phyloP scores from a whole-genome alignment of 2,329 filamentous ascomycete species.

The Davidsoniella neocaledoniae region DNA sequence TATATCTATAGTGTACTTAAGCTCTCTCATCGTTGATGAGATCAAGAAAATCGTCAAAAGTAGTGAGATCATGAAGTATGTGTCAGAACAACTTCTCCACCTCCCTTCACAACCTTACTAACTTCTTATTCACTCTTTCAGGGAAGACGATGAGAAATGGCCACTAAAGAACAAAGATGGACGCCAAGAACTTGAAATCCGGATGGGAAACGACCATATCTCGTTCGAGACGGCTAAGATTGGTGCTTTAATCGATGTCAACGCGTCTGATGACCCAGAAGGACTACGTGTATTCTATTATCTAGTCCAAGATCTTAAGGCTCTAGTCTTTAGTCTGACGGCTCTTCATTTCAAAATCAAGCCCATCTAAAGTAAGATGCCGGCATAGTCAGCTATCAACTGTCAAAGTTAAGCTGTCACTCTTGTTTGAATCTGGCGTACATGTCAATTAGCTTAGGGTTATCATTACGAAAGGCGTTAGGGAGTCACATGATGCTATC shows the following conservation, averaged over 20 bases:
- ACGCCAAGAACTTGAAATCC: conserved; percentile 87
- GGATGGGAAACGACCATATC: conserved; percentile 87
- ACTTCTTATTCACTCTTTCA: conserved; percentile 21
- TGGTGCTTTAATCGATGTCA: conserved; percentile 89
- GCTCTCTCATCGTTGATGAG: conserved; percentile 74
- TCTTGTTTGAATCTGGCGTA: too few species aligned
- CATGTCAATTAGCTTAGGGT: too few species aligned
- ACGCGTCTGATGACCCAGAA: conserved; percentile 88
- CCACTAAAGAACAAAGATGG: conserved; percentile 99
- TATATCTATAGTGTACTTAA: conserved; percentile 69
- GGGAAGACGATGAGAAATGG: conserved; percentile 97
- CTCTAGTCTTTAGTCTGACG: conserved; percentile 89
- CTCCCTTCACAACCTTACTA: neutral
- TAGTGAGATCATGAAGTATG: conserved; percentile 91
- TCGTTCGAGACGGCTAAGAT: conserved; percentile 99
- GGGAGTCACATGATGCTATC: too few species aligned
- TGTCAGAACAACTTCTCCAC: neutral
- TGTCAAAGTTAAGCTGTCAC: too few species aligned
- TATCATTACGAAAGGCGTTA: too few species aligned
- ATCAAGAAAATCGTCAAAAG: conserved; percentile 95
- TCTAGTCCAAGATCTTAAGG: conserved; percentile 91
- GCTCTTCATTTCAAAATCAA: conserved; percentile 95
- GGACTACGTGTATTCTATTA: conserved; percentile 97
- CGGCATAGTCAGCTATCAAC: too few species aligned
- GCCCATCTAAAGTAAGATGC: conserved; percentile 37